A percentile compares a stretch with the other conserved stretches of the same genome.
phyloP scores from a whole-genome alignment of 768 basidiomycete species.

The Mycena pura region DNA sequence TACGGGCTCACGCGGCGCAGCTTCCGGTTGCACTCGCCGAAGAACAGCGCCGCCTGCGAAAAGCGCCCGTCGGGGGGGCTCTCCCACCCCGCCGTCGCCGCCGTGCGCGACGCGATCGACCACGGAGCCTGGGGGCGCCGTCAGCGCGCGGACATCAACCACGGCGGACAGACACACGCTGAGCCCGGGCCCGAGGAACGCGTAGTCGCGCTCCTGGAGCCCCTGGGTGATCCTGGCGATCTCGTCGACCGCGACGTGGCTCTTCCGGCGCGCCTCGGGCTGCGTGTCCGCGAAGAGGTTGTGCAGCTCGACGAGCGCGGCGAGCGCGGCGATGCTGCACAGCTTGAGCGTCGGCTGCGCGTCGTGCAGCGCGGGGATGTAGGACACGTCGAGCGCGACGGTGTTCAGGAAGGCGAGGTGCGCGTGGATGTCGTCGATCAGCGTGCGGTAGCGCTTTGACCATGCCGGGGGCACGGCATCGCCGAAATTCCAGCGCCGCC shows the following conservation, averaged over 20 bases:
- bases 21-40: no score
- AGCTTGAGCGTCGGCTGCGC: conserved; percentile 6
- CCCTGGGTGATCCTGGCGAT: conserved; percentile 2
- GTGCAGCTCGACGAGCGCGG: conserved; percentile 11
- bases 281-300: conserved; percentile 13
- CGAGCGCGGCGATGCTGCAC: neutral
- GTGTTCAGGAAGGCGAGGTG: conserved; percentile 18
- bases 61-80: no score
- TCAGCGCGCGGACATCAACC: neutral
- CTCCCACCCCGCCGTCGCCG: no score
- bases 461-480: conserved; percentile 9
- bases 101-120: conserved; percentile 4
- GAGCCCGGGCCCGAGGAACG: conserved; percentile 3
- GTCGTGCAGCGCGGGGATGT: conserved; percentile 2
- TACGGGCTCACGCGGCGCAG: no score
- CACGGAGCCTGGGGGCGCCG: conserved; percentile 2
- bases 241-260: conserved; percentile 1
- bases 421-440: conserved; percentile 11
- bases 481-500: conserved; percentile 12
- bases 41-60: no score
- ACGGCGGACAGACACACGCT: neutral
- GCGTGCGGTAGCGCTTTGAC: conserved; percentile 13
- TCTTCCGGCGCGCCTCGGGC: conserved; percentile 1
- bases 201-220: conserved; percentile 12
- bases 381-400: conserved; percentile 8